phyloP scores from a whole-genome alignment of 2,329 filamentous ascomycete genomes.

The Cladosporium phlei region DNA sequence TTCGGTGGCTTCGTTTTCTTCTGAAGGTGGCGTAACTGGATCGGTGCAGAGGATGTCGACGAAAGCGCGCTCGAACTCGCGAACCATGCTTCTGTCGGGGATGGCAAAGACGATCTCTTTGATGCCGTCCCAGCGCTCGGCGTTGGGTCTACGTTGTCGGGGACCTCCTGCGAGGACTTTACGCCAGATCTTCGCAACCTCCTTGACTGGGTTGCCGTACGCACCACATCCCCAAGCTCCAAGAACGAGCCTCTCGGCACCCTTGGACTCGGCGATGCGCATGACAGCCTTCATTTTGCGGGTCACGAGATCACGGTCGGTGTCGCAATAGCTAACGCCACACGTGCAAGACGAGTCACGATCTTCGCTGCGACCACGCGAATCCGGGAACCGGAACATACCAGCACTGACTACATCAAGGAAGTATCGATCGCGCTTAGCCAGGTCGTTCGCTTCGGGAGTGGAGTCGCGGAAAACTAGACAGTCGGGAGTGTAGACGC shows the following conservation, averaged over 20 bases:
- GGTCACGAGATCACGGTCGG: slow-evolving; percentile 46
- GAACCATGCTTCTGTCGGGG: slow-evolving; percentile 46
- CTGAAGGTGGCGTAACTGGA: slow-evolving; percentile 11
- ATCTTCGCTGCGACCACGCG: slow-evolving; percentile 32
- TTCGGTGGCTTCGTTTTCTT: slow-evolving; percentile 16
- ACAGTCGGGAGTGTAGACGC: slow-evolving; percentile 52
- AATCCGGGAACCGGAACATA: slow-evolving; percentile 54
- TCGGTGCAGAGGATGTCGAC: slow-evolving; percentile 19
- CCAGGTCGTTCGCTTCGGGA: slow-evolving; percentile 31
- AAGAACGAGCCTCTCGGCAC: slow-evolving; percentile 47
- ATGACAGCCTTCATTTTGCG: slow-evolving; percentile 54
- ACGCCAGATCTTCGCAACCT: slow-evolving; percentile 52
- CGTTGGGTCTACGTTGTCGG: slow-evolving; percentile 28
- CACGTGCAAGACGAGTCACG: slow-evolving; percentile 24
- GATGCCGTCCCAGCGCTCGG: slow-evolving; percentile 38
- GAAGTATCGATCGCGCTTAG: slow-evolving; percentile 49
- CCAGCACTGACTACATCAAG: slow-evolving; percentile 54
- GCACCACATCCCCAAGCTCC: slow-evolving; percentile 62
- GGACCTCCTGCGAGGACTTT: slow-evolving; percentile 31
- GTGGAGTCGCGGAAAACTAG: slow-evolving; percentile 50
- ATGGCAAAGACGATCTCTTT: slow-evolving; percentile 55
- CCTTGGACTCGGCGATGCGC: slow-evolving; percentile 43
- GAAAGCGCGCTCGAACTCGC: slow-evolving; percentile 43
- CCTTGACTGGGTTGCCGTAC: slow-evolving; percentile 55
- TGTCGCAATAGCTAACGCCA: slow-evolving; percentile 36